phyloP scores from a whole-genome alignment of 179 eudicot species.

The Dionaea muscipula region DNA sequence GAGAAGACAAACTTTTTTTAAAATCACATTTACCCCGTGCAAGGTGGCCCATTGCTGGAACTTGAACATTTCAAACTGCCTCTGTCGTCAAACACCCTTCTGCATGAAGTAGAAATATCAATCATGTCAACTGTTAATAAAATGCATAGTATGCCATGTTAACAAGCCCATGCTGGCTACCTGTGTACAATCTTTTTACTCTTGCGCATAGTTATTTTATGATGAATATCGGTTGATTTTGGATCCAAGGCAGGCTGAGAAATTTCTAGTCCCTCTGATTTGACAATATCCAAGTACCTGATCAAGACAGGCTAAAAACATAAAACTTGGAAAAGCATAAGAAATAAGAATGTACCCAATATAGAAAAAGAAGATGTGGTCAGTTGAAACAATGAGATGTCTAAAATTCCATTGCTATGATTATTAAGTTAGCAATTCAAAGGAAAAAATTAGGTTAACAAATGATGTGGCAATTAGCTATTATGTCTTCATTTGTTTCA shows the following conservation, averaged over 20 bases:
- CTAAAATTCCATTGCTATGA: too few species aligned
- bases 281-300: slow-evolving; percentile 73
- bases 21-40: slow-evolving; percentile 73
- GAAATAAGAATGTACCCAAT: too few species aligned
- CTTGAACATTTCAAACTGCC: slow-evolving; percentile 68
- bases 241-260: slow-evolving; percentile 95
- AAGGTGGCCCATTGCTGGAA: slow-evolving; percentile 78
- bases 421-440: too few species aligned
- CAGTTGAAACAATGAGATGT: too few species aligned
- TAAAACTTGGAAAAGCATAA: neutral
- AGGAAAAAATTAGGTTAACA: too few species aligned
- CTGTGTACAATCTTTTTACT: slow-evolving; percentile 49
- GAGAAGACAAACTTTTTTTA: too few species aligned
- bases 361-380: too few species aligned
- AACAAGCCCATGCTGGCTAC: slow-evolving; percentile 25
- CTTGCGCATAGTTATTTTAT: slow-evolving; percentile 68
- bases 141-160: neutral
- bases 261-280: slow-evolving; percentile 63
- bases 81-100: slow-evolving; percentile 71
- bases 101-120: slow-evolving; percentile 20
- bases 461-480: too few species aligned
- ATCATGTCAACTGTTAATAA: neutral
- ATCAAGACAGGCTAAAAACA: neutral
- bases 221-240: slow-evolving; percentile 89
- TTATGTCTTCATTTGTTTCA: too few species aligned